phyloP scores from a whole-genome alignment of 768 basidiomycete genomes.

The Candolleomyces aberdarensis region DNA sequence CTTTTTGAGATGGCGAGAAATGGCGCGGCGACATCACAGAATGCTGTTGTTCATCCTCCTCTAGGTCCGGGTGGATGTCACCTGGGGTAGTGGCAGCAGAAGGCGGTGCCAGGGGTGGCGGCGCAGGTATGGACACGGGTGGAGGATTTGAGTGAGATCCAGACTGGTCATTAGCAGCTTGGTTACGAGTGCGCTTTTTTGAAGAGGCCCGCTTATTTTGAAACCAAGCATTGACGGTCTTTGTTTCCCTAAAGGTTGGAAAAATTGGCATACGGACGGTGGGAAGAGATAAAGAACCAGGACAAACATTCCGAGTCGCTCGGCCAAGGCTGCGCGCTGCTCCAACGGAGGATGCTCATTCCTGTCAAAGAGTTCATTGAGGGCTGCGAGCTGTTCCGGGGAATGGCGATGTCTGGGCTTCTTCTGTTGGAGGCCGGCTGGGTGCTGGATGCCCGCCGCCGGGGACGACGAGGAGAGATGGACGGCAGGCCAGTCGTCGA shows the following conservation, averaged over 20 bases:
- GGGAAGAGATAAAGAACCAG: conserved; percentile 13
- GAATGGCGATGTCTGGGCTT: conserved; percentile 80
- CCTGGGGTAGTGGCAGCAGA: conserved; percentile 15
- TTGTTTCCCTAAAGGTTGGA: conserved; percentile 59
- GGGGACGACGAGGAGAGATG: conserved; percentile 23
- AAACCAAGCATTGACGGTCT: conserved; percentile 85
- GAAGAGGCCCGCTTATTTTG: conserved; percentile 83
- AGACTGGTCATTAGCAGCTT: conserved; percentile 9
- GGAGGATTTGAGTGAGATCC: conserved; percentile 29
- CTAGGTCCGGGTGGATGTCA: conserved; percentile 21
- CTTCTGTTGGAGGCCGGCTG: conserved; percentile 46
- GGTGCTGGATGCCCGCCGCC: conserved; percentile 19
- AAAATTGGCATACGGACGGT: conserved; percentile 13
- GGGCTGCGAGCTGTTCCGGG: conserved; percentile 65
- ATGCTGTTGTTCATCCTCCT: conserved; percentile 11
- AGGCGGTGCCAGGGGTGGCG: conserved; percentile 16
- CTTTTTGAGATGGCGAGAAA: not conserved
- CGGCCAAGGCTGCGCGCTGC: conserved; percentile 63
- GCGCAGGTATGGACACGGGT: conserved; percentile 11
- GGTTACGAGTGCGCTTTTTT: conserved; percentile 58
- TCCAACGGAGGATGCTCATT: conserved; percentile 74
- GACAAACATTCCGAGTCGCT: conserved; percentile 73
- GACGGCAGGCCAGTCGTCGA: conserved; percentile 23
- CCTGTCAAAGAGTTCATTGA: conserved; percentile 77
- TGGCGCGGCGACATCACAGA: not conserved